Evolutionary conservation across 1,284 basidiomycete genomes (phyloP).

Genomic region (Ceratobasidium papillatum): DNA sequence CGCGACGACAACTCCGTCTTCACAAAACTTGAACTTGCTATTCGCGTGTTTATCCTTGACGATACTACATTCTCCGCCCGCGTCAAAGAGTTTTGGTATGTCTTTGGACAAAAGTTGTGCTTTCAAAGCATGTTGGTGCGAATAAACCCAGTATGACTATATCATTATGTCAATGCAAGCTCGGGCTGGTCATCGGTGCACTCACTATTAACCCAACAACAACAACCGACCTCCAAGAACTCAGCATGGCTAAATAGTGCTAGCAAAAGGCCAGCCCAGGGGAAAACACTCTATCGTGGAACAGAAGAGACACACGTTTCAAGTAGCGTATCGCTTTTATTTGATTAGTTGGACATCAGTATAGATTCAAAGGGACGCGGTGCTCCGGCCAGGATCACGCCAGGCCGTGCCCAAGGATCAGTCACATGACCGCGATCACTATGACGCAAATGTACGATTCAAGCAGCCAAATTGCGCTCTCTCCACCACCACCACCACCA

Average conservation of each 20-base stretch:
- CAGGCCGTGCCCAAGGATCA: neutral
- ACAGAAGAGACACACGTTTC: neutral
- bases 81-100: slow-evolving; percentile 9
- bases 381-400: neutral
- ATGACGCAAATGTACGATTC: slow-evolving; percentile 18
- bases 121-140: slow-evolving; percentile 18
- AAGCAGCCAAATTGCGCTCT: neutral
- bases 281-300: neutral
- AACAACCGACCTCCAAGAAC: slow-evolving; percentile 2
- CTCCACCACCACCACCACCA: neutral
- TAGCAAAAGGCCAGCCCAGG: neutral
- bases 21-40: slow-evolving; percentile 62
- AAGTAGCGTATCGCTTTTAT: neutral
- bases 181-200: neutral
- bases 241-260: neutral
- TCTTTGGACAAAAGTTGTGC: slow-evolving; percentile 24
- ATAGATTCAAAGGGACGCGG: neutral
- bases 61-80: slow-evolving; percentile 51
- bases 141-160: slow-evolving; percentile 26
- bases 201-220: slow-evolving; percentile 6
- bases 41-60: slow-evolving; percentile 52
- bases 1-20: slow-evolving; percentile 72
- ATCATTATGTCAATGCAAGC: neutral
- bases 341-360: slow-evolving; percentile 1
- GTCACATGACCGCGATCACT: slow-evolving; percentile 38